A percentile compares a stretch with the other conserved stretches of the same genome.
Conservation (phyloP, 768 basidiomycete species). For the Tulasnella sp. region DNA sequence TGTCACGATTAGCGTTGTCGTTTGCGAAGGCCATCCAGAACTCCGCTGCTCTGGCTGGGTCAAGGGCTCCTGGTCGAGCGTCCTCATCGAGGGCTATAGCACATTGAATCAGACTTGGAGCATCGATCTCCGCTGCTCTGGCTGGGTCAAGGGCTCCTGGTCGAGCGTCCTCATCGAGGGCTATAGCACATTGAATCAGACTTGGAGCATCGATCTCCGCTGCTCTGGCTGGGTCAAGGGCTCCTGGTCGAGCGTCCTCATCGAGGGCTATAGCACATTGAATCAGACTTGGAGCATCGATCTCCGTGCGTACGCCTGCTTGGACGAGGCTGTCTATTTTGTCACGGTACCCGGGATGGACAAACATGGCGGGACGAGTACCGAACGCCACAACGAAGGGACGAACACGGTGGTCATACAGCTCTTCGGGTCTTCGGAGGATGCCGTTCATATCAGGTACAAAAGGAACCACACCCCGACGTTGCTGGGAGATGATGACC, state of each 20-base stretch:
- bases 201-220: not conserved
- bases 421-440: not conserved
- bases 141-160: not conserved
- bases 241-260: not conserved
- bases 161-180: not conserved
- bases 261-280: not conserved
- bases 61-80: not conserved
- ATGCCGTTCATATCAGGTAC: not conserved
- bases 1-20: not conserved
- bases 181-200: not conserved
- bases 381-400: not conserved
- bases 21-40: not conserved
- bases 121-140: not conserved
- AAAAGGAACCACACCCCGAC: not conserved
- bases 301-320: not conserved
- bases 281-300: not conserved
- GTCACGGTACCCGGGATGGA: not conserved
- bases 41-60: not conserved
- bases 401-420: not conserved
- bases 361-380: not conserved
- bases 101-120: not conserved
- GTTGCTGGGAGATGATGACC: not conserved
- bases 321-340: not conserved
- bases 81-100: not conserved
- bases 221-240: not conserved